Evolutionary conservation across 2,329 filamentous ascomycete genomes (phyloP).

Genomic region (Alternaria conjuncta): DNA sequence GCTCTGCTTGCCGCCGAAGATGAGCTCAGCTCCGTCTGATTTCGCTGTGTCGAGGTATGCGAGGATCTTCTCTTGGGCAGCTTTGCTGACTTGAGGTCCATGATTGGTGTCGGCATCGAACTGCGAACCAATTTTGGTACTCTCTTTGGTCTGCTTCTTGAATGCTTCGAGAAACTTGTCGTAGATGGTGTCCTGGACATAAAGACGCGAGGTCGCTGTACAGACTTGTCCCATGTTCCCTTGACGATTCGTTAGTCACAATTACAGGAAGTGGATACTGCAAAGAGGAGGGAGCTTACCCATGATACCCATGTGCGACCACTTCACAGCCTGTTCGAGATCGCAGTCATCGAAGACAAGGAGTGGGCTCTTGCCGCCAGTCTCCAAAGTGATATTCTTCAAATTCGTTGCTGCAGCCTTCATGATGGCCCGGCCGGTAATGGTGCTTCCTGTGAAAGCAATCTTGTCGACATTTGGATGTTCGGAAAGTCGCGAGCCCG

Average conservation of each 20-base stretch:
- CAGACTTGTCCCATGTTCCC: neutral
- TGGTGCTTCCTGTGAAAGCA: neutral
- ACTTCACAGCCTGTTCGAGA: neutral
- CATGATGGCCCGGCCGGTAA: neutral
- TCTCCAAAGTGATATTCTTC: neutral
- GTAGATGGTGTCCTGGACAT: neutral
- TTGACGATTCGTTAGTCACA: neutral
- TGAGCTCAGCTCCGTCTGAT: slow-evolving; percentile 60
- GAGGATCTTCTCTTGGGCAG: neutral
- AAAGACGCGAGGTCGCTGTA: neutral
- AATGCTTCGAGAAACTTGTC: neutral
- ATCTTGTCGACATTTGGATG: neutral
- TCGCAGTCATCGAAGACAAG: neutral
- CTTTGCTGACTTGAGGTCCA: neutral
- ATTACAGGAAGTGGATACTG: too few relatives aligned
- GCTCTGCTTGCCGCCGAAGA: neutral
- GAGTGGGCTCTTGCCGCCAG: neutral
- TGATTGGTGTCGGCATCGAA: neutral
- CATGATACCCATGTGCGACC: neutral
- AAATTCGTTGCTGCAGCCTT: neutral
- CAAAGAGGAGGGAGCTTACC: neutral
- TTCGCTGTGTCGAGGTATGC: slow-evolving; percentile 26
- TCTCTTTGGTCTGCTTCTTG: neutral
- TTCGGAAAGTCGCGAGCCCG: neutral
- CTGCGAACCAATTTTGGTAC: neutral